These are phyloP conservation scores for Hericium rajendrae DNA, from an alignment of 768 basidiomycete genomes.

Conservation along the genomic window DNA sequence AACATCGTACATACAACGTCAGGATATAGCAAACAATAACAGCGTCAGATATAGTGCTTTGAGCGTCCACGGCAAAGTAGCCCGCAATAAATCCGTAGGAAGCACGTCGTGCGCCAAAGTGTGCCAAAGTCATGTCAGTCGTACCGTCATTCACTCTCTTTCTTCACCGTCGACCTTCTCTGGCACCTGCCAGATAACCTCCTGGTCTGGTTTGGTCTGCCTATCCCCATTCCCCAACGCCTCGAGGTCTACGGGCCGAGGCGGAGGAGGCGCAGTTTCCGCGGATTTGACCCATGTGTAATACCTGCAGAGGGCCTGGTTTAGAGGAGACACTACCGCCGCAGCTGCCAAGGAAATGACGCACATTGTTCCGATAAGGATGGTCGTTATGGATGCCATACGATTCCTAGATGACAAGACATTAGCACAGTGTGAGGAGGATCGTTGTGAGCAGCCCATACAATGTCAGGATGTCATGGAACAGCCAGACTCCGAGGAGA, in stretches of 20 bases:
- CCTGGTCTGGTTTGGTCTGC: constrained; percentile 14
- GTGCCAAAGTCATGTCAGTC: no score
- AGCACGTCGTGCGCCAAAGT: no score
- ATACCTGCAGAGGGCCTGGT: constrained; percentile 25
- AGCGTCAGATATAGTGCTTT: no score
- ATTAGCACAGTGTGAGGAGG: neutral
- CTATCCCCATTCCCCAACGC: constrained; percentile 18
- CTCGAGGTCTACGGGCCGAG: constrained; percentile 31
- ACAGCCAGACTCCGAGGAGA: constrained; percentile 66
- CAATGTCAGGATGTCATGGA: constrained; percentile 65
- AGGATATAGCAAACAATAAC: no score
- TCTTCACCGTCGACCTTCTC: constrained; percentile 16
- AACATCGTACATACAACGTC: no score
- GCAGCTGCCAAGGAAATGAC: constrained; percentile 12
- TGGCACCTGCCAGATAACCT: constrained; percentile 19
- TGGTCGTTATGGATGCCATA: constrained; percentile 36
- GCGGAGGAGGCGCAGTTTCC: constrained; percentile 20
- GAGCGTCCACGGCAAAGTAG: no score
- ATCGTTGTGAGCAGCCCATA: constrained; percentile 27
- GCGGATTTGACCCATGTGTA: constrained; percentile 49
- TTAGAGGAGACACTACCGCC: neutral
- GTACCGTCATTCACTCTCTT: neutral
- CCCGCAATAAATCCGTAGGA: no score
- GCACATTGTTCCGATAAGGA: constrained; percentile 60
- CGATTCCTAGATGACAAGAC: constrained; percentile 7